Base-by-base conservation (phyloP, 2,329 filamentous ascomycete genomes). In the Neofusicoccum laricinum region DNA sequence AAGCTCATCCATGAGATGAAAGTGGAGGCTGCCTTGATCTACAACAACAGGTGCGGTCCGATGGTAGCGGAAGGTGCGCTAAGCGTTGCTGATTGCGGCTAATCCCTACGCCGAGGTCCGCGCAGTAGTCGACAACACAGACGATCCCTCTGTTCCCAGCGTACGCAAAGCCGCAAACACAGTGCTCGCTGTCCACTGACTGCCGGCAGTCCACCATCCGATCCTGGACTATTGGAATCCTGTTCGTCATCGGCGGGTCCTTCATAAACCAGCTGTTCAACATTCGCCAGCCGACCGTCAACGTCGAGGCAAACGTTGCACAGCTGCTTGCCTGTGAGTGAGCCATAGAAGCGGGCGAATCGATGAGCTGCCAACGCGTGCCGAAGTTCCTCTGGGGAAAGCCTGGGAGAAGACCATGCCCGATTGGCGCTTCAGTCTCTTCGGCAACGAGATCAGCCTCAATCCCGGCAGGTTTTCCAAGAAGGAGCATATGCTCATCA, bases 261-360 rank as follows among this genome's bases (percentile, higher is more conserved):
- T 80, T 77, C 4, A 64, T 75, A 78, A 89, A 89, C 73, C 88
- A 86, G 5, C 77, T 90, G 48, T 87, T 88, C 72, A 89, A 82
- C 2, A 79, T 89, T 63, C 82, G 86, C n/a, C 80, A 82, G 58
- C 87, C 87, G 0, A 84, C 85, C 14, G 89, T 89, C 69, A 79
- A 82, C 36, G 81, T 89, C 51, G 85, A 85, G 1, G 77, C 86
- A 30, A 80, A 89, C 36, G 84, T 89, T 34, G 86, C 86, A 2
- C 86, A 89, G 73, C 83, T 89, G 64, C 81, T 89, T 46, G 85
- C 86, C 4, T 89, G 12, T 90, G 12, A 62, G 59, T 2, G 11
- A 7, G 11, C 40, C 12, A 3, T n/a, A 43, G 6, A 6, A n/a
- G 7, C 2, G 11, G 4, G 0, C n/a, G 11, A 12, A 25, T 46